Percentiles rank a stretch among this genome's conserved stretches.
phyloP scores from a whole-genome alignment of 768 basidiomycete genomes.

The Leccinum obscurum region DNA sequence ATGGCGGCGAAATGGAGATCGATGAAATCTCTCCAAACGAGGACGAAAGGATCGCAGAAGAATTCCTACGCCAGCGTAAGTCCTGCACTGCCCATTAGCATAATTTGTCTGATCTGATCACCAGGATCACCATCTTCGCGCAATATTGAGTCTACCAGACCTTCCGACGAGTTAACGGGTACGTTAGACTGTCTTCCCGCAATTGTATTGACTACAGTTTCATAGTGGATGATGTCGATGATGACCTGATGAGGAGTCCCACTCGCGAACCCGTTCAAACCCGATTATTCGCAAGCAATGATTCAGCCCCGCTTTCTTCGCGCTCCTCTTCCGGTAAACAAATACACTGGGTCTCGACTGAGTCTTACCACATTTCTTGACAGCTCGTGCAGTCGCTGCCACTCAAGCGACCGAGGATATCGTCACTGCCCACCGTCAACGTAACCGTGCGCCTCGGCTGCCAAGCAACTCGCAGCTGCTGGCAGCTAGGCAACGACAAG shows the following conservation, averaged over 20 bases:
- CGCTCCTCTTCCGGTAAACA: not conserved
- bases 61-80: not conserved
- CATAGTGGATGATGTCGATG: not conserved
- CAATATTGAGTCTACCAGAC: not conserved
- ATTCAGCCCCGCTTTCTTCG: not conserved
- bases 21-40: not conserved
- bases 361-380: not conserved
- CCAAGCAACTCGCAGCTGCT: slow-evolving; percentile 4
- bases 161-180: not conserved
- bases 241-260: no score
- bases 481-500: not conserved
- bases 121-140: no score
- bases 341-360: not conserved
- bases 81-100: no score
- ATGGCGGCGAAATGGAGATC: not conserved
- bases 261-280: not conserved
- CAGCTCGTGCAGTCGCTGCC: not conserved
- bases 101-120: no score
- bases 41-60: not conserved
- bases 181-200: not conserved
- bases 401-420: not conserved
- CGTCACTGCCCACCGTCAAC: not conserved
- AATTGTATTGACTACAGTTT: not conserved
- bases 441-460: not conserved
- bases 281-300: not conserved